Conservation (phyloP, 2,329 filamentous ascomycete species). For the Sarocladiaceae sp. region DNA sequence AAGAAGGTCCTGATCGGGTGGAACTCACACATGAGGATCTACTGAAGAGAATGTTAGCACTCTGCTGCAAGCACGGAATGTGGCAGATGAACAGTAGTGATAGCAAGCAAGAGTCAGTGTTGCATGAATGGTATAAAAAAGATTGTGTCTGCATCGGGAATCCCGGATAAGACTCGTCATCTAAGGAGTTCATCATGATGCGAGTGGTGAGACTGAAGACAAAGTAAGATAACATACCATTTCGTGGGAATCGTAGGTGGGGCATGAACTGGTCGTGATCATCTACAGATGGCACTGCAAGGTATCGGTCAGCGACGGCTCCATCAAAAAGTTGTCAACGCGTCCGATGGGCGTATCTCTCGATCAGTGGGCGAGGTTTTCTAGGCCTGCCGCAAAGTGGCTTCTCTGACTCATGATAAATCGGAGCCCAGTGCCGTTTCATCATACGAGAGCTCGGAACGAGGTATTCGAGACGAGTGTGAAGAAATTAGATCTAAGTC, state of each 20-base stretch:
- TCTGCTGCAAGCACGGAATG: neutral
- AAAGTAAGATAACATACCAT: constrained; percentile 2
- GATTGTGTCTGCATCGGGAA: constrained; percentile 62
- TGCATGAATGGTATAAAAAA: constrained; percentile 70
- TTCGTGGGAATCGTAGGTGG: neutral
- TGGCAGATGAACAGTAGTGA: constrained; percentile 7
- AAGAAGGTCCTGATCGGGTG: constrained; percentile 11
- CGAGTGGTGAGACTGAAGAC: constrained; percentile 16
- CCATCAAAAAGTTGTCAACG: neutral
- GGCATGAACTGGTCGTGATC: too few species aligned
- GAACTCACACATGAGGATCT: constrained; percentile 19
- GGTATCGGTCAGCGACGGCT: constrained; percentile 1
- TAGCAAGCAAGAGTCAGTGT: constrained; percentile 31
- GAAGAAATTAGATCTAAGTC: constrained; percentile 10
- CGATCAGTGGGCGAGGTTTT: constrained; percentile 98
- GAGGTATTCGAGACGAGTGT: neutral
- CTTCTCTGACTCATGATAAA: constrained; percentile 69
- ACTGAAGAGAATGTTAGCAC: constrained; percentile 16
- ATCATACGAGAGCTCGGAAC: constrained; percentile 51
- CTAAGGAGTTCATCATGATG: constrained; percentile 42
- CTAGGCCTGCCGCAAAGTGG: constrained; percentile 97
- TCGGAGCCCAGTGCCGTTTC: constrained; percentile 99
- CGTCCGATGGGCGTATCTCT: neutral
- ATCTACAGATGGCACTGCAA: too few species aligned
- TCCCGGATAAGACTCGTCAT: constrained; percentile 76